phyloP scores from a whole-genome alignment of 2,329 filamentous ascomycete species.

The Aphanocladium album region DNA sequence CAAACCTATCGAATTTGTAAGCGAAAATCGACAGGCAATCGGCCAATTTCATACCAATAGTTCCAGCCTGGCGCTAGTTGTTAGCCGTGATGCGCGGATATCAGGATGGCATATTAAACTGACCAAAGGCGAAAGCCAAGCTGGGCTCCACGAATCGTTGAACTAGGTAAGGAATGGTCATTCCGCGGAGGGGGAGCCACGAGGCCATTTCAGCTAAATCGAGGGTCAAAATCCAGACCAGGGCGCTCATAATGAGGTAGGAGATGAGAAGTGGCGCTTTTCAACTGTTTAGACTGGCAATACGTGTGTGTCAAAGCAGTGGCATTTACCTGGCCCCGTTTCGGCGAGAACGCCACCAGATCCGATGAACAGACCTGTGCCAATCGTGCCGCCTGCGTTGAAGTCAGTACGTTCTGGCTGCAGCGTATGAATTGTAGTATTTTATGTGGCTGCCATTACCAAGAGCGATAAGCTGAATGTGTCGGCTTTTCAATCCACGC shows the following conservation, averaged over 20 bases:
- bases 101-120: background rate
- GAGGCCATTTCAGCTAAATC: slow-evolving; percentile 47
- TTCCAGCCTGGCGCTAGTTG: slow-evolving; percentile 27
- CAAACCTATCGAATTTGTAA: slow-evolving; percentile 2
- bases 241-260: slow-evolving; percentile 29
- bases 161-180: slow-evolving; percentile 36
- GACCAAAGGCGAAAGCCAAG: slow-evolving; percentile 40
- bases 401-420: background rate
- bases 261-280: slow-evolving; percentile 23
- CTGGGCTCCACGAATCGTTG: slow-evolving; percentile 45
- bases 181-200: slow-evolving; percentile 40
- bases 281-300: slow-evolving; percentile 13
- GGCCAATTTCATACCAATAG: slow-evolving; percentile 25
- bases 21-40: background rate
- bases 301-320: too few species aligned
- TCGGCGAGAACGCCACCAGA: slow-evolving; percentile 28
- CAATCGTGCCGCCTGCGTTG: slow-evolving; percentile 14
- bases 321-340: slow-evolving; percentile 22
- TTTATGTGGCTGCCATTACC: too few species aligned
- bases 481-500: slow-evolving; percentile 10
- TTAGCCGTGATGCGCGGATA: background rate
- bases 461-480: slow-evolving; percentile 10
- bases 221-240: slow-evolving; percentile 28
- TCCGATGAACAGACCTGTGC: slow-evolving; percentile 30
- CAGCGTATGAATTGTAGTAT: too few species aligned